A percentile compares a stretch with the other conserved stretches of the same genome.
Conservation (phyloP, 805 yeast genomes). For the Wickerhamomyces ciferrii region DNA sequence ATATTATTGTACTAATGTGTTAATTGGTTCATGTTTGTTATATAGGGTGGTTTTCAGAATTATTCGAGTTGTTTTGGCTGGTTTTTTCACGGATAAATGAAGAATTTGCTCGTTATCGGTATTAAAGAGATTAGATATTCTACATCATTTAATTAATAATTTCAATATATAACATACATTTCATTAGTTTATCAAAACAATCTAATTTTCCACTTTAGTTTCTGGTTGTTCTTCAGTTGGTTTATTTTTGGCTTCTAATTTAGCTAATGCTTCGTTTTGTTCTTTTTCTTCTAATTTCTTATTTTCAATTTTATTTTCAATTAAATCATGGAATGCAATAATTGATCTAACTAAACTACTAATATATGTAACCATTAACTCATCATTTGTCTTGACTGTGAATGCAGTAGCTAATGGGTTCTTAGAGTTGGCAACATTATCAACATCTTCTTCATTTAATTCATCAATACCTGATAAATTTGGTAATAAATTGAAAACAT, state of each 20-base stretch:
- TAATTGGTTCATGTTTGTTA: too few relatives aligned
- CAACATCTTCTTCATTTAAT: constrained; percentile 22
- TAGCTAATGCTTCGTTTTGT: constrained; percentile 2
- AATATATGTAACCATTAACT: constrained; percentile 89
- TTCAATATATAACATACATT: neutral
- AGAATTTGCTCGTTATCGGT: neutral
- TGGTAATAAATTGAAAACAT: constrained; percentile 89
- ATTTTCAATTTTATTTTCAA: constrained; percentile 91
- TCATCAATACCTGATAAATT: constrained; percentile 46
- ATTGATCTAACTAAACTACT: constrained; percentile 89
- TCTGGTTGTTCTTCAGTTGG: constrained; percentile 3
- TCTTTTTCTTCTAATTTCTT: constrained; percentile 38
- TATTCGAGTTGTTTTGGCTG: too few relatives aligned
- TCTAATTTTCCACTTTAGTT: neutral
- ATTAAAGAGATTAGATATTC: neutral
- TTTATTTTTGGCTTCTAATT: neutral
- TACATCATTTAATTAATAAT: too few relatives aligned
- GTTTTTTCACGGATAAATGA: too few relatives aligned
- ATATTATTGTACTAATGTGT: too few relatives aligned
- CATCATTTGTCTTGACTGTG: constrained; percentile 92
- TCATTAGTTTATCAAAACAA: neutral
- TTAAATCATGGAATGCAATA: constrained; percentile 93
- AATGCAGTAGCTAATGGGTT: constrained; percentile 72
- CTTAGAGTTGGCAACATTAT: constrained; percentile 24
- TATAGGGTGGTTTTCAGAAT: too few relatives aligned